A percentile compares a stretch with the other conserved stretches of the same genome.
Evolutionary conservation across 768 basidiomycete genomes (phyloP).

Genomic region (Pisolithus albus): DNA sequence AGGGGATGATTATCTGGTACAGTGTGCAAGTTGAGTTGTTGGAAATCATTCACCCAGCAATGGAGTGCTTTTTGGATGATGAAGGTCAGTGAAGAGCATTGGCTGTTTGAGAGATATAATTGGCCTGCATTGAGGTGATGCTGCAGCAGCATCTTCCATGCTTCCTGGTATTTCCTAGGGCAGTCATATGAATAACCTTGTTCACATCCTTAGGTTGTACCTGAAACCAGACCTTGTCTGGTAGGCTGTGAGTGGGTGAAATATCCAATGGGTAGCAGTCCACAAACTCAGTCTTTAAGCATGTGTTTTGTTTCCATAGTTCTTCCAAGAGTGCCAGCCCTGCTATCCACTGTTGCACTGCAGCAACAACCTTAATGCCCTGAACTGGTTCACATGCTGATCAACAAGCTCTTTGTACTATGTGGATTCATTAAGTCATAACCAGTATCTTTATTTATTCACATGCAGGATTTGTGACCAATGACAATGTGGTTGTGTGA

Average conservation of each 20-base stretch:
- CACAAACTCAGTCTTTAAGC: neutral
- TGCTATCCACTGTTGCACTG: neutral
- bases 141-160: conserved; percentile 24
- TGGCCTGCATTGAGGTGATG: conserved; percentile 27
- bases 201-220: conserved; percentile 11
- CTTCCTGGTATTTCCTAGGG: conserved; percentile 18
- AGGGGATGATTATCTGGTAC: conserved; percentile 15
- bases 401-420: neutral
- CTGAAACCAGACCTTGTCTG: conserved; percentile 8
- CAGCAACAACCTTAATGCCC: neutral
- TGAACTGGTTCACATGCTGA: neutral
- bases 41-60: conserved; percentile 15
- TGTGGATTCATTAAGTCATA: neutral
- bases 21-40: conserved; percentile 14
- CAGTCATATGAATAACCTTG: conserved; percentile 15
- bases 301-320: neutral
- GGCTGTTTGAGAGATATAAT: conserved; percentile 19
- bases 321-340: neutral
- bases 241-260: conserved; percentile 12
- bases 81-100: conserved; percentile 24
- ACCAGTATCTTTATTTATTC: conserved; percentile 1
- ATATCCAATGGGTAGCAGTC: neutral
- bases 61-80: conserved; percentile 17
- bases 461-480: conserved; percentile 13
- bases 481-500: conserved; percentile 28